Conservation (phyloP, 495 filamentous ascomycete species). For the Aspergillus conjunctus region DNA sequence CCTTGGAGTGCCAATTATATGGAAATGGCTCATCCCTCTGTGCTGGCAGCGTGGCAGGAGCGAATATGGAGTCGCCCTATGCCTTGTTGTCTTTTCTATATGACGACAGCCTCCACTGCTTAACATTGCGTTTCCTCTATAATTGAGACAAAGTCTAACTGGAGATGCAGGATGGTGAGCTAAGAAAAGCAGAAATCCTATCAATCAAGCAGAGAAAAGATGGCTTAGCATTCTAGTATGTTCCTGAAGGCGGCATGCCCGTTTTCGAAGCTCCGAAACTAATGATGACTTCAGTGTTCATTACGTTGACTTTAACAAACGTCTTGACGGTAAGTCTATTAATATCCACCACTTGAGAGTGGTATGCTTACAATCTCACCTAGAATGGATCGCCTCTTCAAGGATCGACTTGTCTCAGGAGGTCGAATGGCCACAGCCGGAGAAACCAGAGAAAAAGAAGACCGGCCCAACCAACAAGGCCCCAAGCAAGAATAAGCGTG, state of each 20-base stretch:
- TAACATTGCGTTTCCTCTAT: slow-evolving; percentile 12
- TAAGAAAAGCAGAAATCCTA: slow-evolving; percentile 89
- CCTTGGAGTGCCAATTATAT: too few relatives aligned
- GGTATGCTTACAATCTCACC: slow-evolving; percentile 23
- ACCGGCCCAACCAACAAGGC: slow-evolving; percentile 47
- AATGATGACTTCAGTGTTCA: slow-evolving; percentile 64
- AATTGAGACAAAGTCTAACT: too few relatives aligned
- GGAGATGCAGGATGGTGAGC: slow-evolving; percentile 68
- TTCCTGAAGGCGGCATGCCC: neutral
- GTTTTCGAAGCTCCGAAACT: slow-evolving; percentile 17
- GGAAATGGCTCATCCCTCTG: neutral
- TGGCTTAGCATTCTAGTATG: slow-evolving; percentile 77
- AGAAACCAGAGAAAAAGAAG: slow-evolving; percentile 70
- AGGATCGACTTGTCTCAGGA: slow-evolving; percentile 80
- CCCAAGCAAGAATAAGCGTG: slow-evolving; percentile 57
- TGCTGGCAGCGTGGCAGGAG: too few relatives aligned
- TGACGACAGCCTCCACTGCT: too few relatives aligned
- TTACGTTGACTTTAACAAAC: slow-evolving; percentile 99
- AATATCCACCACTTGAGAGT: neutral
- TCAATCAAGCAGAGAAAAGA: slow-evolving; percentile 84
- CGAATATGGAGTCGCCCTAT: too few relatives aligned
- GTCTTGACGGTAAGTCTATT: slow-evolving; percentile 67
- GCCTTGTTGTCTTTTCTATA: too few relatives aligned
- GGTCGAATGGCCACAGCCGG: slow-evolving; percentile 76
- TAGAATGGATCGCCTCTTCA: slow-evolving; percentile 82